A percentile compares a stretch with the other conserved stretches of the same genome.
phyloP scores from a whole-genome alignment of 2,329 filamentous ascomycete species.

The Microdochium nivale region DNA sequence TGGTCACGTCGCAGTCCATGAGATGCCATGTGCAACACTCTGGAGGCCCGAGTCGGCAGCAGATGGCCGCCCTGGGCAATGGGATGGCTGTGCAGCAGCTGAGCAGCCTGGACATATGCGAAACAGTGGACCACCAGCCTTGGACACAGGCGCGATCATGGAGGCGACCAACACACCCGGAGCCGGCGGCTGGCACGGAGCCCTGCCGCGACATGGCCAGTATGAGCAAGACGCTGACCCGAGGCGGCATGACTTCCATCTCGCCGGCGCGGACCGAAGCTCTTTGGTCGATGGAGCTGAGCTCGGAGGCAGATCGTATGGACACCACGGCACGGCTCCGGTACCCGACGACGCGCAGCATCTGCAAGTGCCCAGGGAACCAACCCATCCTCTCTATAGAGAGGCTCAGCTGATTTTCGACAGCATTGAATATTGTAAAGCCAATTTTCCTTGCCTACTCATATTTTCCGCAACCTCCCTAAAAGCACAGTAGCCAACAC shows the following conservation, averaged over 20 bases:
- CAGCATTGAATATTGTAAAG: conserved; percentile 7
- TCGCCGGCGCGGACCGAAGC: neutral
- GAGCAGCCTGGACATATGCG: neutral
- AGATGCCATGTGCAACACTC: too few species aligned
- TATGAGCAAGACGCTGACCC: neutral
- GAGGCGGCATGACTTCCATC: neutral
- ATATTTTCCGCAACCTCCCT: neutral
- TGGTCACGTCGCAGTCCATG: too few species aligned
- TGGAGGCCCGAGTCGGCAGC: neutral
- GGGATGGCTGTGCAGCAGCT: neutral
- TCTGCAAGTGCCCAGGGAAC: conserved; percentile 1
- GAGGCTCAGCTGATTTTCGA: conserved; percentile 9
- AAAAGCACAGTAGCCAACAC: too few species aligned
- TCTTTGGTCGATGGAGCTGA: neutral
- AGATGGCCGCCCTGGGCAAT: neutral
- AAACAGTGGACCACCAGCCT: neutral
- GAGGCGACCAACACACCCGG: neutral
- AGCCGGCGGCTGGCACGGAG: neutral
- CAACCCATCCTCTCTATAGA: conserved; percentile 4
- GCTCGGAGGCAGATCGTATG: neutral
- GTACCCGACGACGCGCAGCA: conserved; percentile 2
- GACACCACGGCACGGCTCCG: conserved; percentile 3
- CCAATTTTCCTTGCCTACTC: neutral
- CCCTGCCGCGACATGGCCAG: neutral
- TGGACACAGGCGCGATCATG: neutral